A percentile compares a stretch with the other conserved stretches of the same genome.
phyloP scores from a whole-genome alignment of 2,329 filamentous ascomycete species.

The Zasmidium cellare region DNA sequence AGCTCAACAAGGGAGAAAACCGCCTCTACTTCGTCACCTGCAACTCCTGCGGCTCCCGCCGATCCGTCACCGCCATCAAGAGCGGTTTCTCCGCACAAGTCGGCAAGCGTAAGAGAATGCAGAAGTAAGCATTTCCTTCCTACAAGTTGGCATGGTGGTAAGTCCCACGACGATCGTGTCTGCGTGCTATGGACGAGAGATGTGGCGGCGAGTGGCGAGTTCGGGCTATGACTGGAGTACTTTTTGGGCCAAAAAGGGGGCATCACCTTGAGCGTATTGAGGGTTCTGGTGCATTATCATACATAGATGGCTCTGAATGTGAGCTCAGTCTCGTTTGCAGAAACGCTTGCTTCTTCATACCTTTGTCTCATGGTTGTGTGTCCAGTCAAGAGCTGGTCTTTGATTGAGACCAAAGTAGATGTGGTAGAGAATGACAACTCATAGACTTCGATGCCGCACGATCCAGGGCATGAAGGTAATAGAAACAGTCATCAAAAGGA shows the following conservation, averaged over 20 bases:
- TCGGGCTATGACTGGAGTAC: background rate
- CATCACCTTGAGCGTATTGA: background rate
- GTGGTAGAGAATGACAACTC: too few relatives aligned
- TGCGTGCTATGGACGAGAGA: background rate
- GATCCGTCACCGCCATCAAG: constrained; percentile 97
- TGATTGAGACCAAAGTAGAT: too few relatives aligned
- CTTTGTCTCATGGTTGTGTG: too few relatives aligned
- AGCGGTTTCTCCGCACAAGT: constrained; percentile 99
- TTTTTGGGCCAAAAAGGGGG: background rate
- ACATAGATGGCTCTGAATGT: background rate
- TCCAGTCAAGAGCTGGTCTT: too few relatives aligned
- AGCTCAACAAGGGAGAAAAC: constrained; percentile 98
- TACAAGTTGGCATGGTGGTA: background rate
- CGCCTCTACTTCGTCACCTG: constrained; percentile 98
- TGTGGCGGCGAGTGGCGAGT: background rate
- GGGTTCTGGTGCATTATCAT: background rate
- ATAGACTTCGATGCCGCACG: too few relatives aligned
- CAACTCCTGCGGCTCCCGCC: constrained; percentile 68
- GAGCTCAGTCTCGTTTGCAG: background rate
- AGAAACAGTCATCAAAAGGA: too few relatives aligned
- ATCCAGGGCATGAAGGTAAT: too few relatives aligned
- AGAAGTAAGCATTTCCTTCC: constrained; percentile 31
- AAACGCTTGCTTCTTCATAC: background rate
- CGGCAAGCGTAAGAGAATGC: constrained; percentile 94
- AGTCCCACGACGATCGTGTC: background rate